Conservation (phyloP, 2,329 filamentous ascomycete genomes). For the Pseudopyrenochaeta lycopersici region DNA sequence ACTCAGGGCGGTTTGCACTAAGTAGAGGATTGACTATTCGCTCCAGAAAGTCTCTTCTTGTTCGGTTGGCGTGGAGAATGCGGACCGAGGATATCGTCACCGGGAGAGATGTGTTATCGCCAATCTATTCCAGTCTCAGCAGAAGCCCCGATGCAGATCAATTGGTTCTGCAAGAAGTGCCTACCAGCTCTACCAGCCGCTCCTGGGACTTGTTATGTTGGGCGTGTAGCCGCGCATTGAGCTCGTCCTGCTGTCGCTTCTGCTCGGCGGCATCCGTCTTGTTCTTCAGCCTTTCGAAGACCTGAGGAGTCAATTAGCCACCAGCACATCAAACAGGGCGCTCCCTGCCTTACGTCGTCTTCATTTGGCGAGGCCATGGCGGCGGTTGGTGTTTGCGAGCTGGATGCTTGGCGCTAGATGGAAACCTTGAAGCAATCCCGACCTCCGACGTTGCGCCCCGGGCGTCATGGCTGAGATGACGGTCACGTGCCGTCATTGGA, state of each 20-base stretch:
- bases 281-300: conserved; percentile 68
- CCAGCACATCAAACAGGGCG: neutral
- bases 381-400: conserved; percentile 39
- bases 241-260: conserved; percentile 67
- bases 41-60: conserved; percentile 84
- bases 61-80: conserved; percentile 82
- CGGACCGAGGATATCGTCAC: conserved; percentile 87
- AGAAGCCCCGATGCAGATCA: neutral
- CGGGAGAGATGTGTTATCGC: conserved; percentile 84
- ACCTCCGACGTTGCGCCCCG: neutral
- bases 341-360: conserved; percentile 54
- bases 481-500: conserved; percentile 23
- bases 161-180: conserved; percentile 22
- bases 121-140: conserved; percentile 63
- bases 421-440: conserved; percentile 22
- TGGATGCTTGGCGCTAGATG: conserved; percentile 34
- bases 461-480: conserved; percentile 4
- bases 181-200: conserved; percentile 71
- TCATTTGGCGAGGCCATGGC: conserved; percentile 54
- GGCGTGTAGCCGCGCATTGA: conserved; percentile 66
- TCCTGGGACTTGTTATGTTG: conserved; percentile 70
- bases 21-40: conserved; percentile 81
- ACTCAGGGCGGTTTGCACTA: conserved; percentile 69
- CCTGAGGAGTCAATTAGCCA: conserved; percentile 50
- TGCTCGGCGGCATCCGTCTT: conserved; percentile 66